A percentile compares a stretch with the other conserved stretches of the same genome.
Evolutionary conservation across 2,329 filamentous ascomycete species (phyloP).

Genomic region (Penicillium palitans): DNA sequence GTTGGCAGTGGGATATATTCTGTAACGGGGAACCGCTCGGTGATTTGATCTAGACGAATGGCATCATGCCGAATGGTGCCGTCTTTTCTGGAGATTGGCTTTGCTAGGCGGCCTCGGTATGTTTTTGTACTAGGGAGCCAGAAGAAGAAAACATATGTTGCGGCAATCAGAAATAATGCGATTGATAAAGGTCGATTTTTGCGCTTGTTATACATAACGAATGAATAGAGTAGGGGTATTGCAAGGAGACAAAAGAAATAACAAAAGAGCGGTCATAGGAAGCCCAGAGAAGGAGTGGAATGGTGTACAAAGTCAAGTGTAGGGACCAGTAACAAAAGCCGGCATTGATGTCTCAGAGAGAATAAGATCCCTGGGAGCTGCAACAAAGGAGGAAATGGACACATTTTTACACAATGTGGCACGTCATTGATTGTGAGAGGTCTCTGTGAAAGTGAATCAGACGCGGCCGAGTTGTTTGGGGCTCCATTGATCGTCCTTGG

Average conservation of each 20-base stretch:
- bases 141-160: conserved; percentile 23
- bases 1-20: conserved; percentile 71
- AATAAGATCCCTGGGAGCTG: not conserved
- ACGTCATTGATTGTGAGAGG: conserved; percentile 9
- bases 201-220: conserved; percentile 28
- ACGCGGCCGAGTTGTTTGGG: conserved; percentile 7
- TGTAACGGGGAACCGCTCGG: conserved; percentile 75
- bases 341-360: not conserved
- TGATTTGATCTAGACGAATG: conserved; percentile 68
- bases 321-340: not conserved
- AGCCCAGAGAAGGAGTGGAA: not conserved
- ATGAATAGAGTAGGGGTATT: not conserved
- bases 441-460: not conserved
- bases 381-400: not conserved
- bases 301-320: not conserved
- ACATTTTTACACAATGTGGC: conserved; percentile 8
- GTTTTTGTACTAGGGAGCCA: conserved; percentile 13
- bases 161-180: conserved; percentile 17
- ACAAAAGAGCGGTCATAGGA: not conserved
- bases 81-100: conserved; percentile 11
- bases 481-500: conserved; percentile 18
- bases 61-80: conserved; percentile 7
- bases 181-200: conserved; percentile 20
- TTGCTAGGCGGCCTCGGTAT: conserved; percentile 2
- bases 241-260: not conserved